These are phyloP conservation scores for Aurifilum marmelostoma DNA, from an alignment of 2,329 filamentous ascomycete genomes.

Conservation along the genomic window DNA sequence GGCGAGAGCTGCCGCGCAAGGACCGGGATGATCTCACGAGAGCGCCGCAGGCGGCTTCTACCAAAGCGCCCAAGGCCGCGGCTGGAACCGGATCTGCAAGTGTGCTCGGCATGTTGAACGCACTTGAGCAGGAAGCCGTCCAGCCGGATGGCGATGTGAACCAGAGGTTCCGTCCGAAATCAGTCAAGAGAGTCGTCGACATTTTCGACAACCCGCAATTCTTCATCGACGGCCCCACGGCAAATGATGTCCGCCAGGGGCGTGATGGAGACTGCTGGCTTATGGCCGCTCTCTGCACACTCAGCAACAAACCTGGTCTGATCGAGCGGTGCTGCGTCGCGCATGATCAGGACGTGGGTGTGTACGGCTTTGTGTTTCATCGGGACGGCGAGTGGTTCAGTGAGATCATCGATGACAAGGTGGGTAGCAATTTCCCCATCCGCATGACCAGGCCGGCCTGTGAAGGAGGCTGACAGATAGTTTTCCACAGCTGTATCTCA, in stretches of 20 bases:
- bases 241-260: constrained; percentile 79
- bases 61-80: constrained; percentile 16
- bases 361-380: constrained; percentile 86
- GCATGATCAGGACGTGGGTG: constrained; percentile 71
- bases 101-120: constrained; percentile 13
- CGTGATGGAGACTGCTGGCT: constrained; percentile 85
- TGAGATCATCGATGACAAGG: constrained; percentile 61
- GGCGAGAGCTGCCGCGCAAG: constrained; percentile 33
- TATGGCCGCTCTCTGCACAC: constrained; percentile 76
- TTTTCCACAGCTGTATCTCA: constrained; percentile 51
- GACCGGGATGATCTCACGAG: constrained; percentile 25
- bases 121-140: constrained; percentile 19
- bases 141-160: constrained; percentile 25
- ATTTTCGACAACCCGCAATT: constrained; percentile 79
- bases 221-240: constrained; percentile 75
- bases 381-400: constrained; percentile 75
- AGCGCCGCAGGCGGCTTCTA: too few species aligned
- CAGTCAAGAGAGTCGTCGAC: constrained; percentile 72
- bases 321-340: constrained; percentile 77
- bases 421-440: constrained; percentile 32
- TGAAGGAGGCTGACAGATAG: neutral
- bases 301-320: constrained; percentile 72
- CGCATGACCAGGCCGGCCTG: too few species aligned
- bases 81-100: constrained; percentile 5
- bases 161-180: constrained; percentile 45